Evolutionary conservation across 2,329 filamentous ascomycete genomes (phyloP), one percentile per base, ranked within the genome.

Genomic region (Cordyceps cicadae): DNA sequence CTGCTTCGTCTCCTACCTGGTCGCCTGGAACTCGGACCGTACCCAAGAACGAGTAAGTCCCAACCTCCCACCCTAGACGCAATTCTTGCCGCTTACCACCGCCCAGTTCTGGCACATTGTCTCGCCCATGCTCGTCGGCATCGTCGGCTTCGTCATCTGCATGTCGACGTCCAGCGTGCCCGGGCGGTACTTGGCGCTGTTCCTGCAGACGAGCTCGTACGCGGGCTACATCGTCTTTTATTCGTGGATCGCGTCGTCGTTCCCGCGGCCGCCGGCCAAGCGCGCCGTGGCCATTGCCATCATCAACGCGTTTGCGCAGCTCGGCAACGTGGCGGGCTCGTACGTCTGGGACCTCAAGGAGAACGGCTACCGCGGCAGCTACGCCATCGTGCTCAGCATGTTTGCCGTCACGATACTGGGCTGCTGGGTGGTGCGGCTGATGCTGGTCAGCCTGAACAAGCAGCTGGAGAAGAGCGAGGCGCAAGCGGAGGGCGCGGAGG

Each of bases 351-450:
- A 77, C 57, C 75, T 87, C 54, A 72, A 76, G 26, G 82, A 78
- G 0, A 79, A 87, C 63, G 85, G 85, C 0, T 87, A 78, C 74
- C 79, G 84, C 64, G 80, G 83, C 73, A 86, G 82, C 63, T 87
- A 87, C 66, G 84, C 82, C 4, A 84, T 87, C 61, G 85, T 87
- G 5, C 79, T 81, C 15, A 76, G 82, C 67, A 87, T 87, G 84
- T 87, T 86, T 66, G 82, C 81, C 3, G 66, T 84, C 46, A 82
- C 84, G 0, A 79, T 85, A 37, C 41, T 76, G 0, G 82, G 82
- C 5, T 85, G 79, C 70, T 75, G 71, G 56, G 61, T 71, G 37
- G 79, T 84, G 73, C 75, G 77, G 21, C 61, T 73, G 64, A 76
- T 82, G 60, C 74, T 84, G 5, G 60, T 69, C 6, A 68, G 72